Percentiles rank a stretch among this genome's conserved stretches.
These are phyloP conservation scores for Vigna unguiculata DNA, from an alignment of 306 rosid species.

Conservation along the genomic window DNA sequence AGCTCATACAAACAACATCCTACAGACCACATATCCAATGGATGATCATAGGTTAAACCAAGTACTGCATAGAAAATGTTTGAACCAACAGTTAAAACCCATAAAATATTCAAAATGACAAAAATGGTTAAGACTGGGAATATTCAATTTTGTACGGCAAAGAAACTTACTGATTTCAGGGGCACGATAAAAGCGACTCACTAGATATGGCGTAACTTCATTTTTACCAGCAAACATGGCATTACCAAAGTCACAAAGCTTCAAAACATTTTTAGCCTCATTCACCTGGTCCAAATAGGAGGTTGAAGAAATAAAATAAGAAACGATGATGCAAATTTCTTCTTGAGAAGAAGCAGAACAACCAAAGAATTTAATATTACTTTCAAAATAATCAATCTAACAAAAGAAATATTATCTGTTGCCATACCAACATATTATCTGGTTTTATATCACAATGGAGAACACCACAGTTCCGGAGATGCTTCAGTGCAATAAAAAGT, in stretches of 20 bases:
- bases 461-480: constrained; percentile 95
- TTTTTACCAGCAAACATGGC: constrained; percentile 99
- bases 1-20: constrained; percentile 95
- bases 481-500: constrained; percentile 95
- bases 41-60: constrained; percentile 82
- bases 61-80: constrained; percentile 49
- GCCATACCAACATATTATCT: constrained; percentile 92
- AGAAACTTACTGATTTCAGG: constrained; percentile 85
- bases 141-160: neutral
- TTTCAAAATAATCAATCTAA: neutral
- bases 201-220: constrained; percentile 93
- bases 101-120: neutral
- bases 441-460: constrained; percentile 99
- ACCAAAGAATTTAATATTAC: neutral
- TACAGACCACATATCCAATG: constrained; percentile 98
- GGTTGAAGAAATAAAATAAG: neutral
- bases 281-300: constrained; percentile 68
- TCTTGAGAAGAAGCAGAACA: neutral
- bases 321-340: constrained; percentile 2
- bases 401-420: constrained; percentile 2
- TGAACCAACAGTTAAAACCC: constrained; percentile 24
- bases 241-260: constrained; percentile 98
- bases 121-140: neutral
- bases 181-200: constrained; percentile 91
- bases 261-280: constrained; percentile 94